These are phyloP conservation scores for Cyberlindnera bimundalis DNA, from an alignment of 805 yeast species.

Conservation along the genomic window DNA sequence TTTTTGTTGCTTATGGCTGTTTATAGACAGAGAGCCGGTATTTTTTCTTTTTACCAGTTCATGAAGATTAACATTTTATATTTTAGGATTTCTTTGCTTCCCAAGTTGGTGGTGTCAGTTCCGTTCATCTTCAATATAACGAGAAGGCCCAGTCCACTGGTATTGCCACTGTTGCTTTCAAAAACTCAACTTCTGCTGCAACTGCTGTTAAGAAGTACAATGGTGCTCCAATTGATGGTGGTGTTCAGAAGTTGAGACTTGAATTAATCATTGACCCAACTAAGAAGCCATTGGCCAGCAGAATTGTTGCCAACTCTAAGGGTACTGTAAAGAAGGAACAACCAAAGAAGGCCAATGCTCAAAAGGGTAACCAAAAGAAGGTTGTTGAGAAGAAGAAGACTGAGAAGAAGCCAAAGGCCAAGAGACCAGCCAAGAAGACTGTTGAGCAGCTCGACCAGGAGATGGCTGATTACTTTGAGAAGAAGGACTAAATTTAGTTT, in stretches of 20 bases:
- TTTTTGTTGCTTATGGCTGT: neutral
- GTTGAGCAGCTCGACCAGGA: constrained; percentile 95
- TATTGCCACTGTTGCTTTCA: constrained; percentile 82
- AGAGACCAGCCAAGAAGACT: constrained; percentile 61
- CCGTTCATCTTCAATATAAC: constrained; percentile 72
- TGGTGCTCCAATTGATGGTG: constrained; percentile 92
- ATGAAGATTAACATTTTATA: constrained; percentile 1
- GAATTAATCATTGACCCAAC: constrained; percentile 87
- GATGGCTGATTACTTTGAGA: constrained; percentile 91
- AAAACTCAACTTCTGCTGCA: constrained; percentile 62
- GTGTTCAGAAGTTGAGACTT: constrained; percentile 67
- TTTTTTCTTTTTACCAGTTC: neutral
- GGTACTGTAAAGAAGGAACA: constrained; percentile 17
- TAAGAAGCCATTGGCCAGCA: constrained; percentile 66
- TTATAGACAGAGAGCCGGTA: neutral
- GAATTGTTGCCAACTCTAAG: constrained; percentile 55
- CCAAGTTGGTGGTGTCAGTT: constrained; percentile 81
- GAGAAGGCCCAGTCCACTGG: constrained; percentile 90
- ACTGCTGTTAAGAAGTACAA: constrained; percentile 80
- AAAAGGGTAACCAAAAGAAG: constrained; percentile 18
- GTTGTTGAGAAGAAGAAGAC: constrained; percentile 9
- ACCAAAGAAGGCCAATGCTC: constrained; percentile 17
- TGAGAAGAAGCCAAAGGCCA: constrained; percentile 29
- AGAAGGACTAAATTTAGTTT: constrained; percentile 30
- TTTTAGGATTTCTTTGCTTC: constrained; percentile 81